Evolutionary conservation across 1,284 basidiomycete species (phyloP), one percentile per base, ranked within the genome.

Genomic region (Ustilago curta): DNA sequence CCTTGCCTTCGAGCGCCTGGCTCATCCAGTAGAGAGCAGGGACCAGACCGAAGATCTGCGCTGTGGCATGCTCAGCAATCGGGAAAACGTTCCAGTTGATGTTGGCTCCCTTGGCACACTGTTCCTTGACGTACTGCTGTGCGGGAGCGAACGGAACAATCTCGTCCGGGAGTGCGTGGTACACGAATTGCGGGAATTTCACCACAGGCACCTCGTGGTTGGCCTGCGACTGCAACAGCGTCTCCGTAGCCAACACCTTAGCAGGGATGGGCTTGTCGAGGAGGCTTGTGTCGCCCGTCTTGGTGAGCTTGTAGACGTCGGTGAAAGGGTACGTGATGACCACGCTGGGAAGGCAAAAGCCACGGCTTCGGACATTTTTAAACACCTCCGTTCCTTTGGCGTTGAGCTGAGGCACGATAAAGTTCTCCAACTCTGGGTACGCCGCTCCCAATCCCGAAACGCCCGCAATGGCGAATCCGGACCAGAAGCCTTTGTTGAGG

Each of bases 41-140:
- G 11, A 72, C 42, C 18, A 79, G 23, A 2, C 70, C 73, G 8
- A 68, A 40, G 25, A 80, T 9, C 44, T 72, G 68, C 23, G 66
- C 72, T 11, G 63, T 61, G 32, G 75, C 5, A 50, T 83, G 81
- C 32, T 78, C 73, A 16, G 61, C 59, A 19, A 74, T 40, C 7
- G 73, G 64, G 49, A 68, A 74, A 11, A 60, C 37, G 27, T 70
- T 56, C 43, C 76, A 82, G 14, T 72, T 57, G 44, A 83, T 71
- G 48, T 77, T 63, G 29, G 81, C 82, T 8, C 82, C 82, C 23
- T 71, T 60, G 4, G 69, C 39, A 53, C 83, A 84, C 59, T 83
- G 82, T 27, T 70, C 48, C 21, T 70, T 49, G 31, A 82, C 79
- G 52, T 79, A 82, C 27, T 63, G n/a, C 9, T 60, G 61, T 6